These are phyloP conservation scores for Lachancea meyersii DNA, from an alignment of 805 yeast species.

Conservation along the genomic window DNA sequence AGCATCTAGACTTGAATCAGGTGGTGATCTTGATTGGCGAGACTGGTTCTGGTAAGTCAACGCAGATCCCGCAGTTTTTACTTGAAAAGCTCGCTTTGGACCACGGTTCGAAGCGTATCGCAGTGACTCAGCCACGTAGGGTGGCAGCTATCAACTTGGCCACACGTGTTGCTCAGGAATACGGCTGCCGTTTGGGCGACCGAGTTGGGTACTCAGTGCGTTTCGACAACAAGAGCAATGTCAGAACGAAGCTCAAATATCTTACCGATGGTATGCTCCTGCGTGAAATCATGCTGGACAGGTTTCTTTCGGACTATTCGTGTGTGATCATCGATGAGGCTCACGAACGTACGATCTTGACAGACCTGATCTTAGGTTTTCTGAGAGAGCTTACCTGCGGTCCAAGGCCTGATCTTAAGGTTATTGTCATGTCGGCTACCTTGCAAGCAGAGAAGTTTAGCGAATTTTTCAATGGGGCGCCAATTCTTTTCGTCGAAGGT, in stretches of 20 bases:
- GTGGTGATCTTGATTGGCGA: conserved; percentile 89
- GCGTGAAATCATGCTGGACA: conserved; percentile 81
- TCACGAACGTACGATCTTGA: conserved; percentile 89
- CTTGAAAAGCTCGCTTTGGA: conserved; percentile 35
- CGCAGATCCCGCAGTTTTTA: conserved; percentile 92
- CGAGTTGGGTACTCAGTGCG: conserved; percentile 91
- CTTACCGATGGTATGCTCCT: conserved; percentile 96
- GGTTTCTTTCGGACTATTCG: conserved; percentile 54
- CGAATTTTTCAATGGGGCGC: conserved; percentile 67
- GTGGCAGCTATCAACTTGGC: conserved; percentile 97
- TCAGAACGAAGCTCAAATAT: conserved; percentile 68
- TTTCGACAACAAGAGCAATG: conserved; percentile 64
- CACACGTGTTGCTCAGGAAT: conserved; percentile 83
- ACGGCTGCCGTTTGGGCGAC: conserved; percentile 68
- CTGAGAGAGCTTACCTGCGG: conserved; percentile 55
- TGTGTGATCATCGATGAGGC: conserved; percentile 91
- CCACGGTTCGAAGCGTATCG: conserved; percentile 50
- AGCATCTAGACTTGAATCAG: conserved; percentile 47
- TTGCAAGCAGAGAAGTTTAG: conserved; percentile 81
- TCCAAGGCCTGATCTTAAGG: conserved; percentile 51
- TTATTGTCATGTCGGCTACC: conserved; percentile 95
- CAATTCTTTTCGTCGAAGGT: conserved; percentile 85
- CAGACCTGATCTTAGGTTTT: conserved; percentile 87
- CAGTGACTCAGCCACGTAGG: conserved; percentile 95
- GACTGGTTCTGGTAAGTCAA: conserved; percentile 97